Evolutionary conservation across 768 basidiomycete genomes (phyloP), one percentile per base, ranked within the genome.

Genomic region (Mycena rosella): DNA sequence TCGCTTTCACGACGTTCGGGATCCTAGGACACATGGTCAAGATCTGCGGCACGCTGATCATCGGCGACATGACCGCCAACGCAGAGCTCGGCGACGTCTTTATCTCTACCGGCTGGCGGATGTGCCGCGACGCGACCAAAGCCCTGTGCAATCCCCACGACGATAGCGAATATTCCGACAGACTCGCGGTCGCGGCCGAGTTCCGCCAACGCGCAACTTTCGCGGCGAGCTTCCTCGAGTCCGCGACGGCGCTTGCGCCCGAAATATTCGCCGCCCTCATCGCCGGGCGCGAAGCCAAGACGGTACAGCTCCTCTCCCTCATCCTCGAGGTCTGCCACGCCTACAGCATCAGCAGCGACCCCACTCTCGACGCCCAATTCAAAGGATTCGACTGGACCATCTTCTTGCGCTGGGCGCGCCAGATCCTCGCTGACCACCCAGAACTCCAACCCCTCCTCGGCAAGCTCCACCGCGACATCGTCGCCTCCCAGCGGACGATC

Each of bases 141-240:
- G 17, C 26, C 20, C 10, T 57, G 27, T 42, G 40, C 36, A 22
- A 4, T 40, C 24, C 45, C 45, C 11, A 34, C 44, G 42, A 22
- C 14, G 56, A 58, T 6, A 40, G 5, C 40, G 20, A n/a, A 5
- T 44, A 44, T n/a, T 5, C 42, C 42, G 6, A 20, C 5, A 17
- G 15, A 29, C 29, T 58, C 29, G 27, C 8, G 3, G 42, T 20
- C 4, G 56, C 56, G 3, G 54, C 56, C 18, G 44, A 58, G 47
- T 58, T 58, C 44, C 44, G 56, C 56, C 56, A 58, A 44, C 56
- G 44, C n/a, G 56, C 58, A 7, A 60, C 58, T 6, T 60, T 34
- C 24, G 47, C 34, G 6, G 47, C 32, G 30, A 34, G 0, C 7
- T 49, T 60, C 30, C 22, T 60, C 29, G 24, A 49, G 22, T 34